Evolutionary conservation across 306 rosid genomes (phyloP).

Genomic region (Cajanus cajan): DNA sequence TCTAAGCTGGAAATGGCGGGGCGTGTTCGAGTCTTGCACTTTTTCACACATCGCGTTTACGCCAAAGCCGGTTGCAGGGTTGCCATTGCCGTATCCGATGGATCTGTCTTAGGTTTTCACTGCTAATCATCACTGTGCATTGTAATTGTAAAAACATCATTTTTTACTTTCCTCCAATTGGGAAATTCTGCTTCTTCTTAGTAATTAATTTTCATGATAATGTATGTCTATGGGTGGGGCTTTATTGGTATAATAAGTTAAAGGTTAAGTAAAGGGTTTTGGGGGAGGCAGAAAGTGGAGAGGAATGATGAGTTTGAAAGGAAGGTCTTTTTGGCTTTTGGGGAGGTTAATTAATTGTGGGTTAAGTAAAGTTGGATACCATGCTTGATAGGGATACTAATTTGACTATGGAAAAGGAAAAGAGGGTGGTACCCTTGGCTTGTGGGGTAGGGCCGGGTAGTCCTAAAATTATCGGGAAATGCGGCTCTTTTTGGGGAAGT

Average conservation of each 20-base stretch:
- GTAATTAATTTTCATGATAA: too few relatives aligned
- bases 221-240: conserved; percentile 16
- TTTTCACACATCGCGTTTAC: conserved; percentile 74
- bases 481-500: conserved; percentile 20
- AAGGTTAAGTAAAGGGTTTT: conserved; percentile 13
- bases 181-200: too few relatives aligned
- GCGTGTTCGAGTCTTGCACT: conserved; percentile 74
- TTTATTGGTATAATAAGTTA: conserved; percentile 29
- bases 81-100: conserved; percentile 65
- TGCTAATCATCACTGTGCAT: conserved; percentile 37
- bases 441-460: background rate
- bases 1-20: conserved; percentile 85
- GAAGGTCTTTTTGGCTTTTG: background rate
- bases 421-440: too few relatives aligned
- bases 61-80: conserved; percentile 69
- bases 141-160: too few relatives aligned
- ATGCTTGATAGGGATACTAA: background rate
- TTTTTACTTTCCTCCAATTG: too few relatives aligned
- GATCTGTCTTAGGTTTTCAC: conserved; percentile 88
- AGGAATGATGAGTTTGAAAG: conserved; percentile 31
- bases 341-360: conserved; percentile 23
- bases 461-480: conserved; percentile 17
- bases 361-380: conserved; percentile 44
- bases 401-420: background rate
- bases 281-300: conserved; percentile 24